Evolutionary conservation across 495 filamentous ascomycete genomes (phyloP).

Genomic region (Aspergillus nidulans): DNA sequence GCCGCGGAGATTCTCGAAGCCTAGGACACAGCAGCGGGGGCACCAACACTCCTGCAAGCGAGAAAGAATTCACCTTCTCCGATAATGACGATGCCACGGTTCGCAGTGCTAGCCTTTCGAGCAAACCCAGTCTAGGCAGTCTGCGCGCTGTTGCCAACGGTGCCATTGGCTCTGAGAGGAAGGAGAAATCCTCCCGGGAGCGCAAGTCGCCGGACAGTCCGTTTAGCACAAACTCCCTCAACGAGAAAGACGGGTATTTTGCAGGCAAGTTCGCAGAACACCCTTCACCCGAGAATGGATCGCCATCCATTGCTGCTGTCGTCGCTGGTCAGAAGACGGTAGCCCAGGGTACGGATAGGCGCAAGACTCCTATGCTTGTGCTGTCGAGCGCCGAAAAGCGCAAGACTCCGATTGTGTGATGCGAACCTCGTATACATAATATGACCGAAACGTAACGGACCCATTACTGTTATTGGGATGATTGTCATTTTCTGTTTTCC

Average conservation of each 20-base stretch:
- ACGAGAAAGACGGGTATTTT: conserved; percentile 56
- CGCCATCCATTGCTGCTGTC: conserved; percentile 44
- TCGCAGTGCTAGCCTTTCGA: conserved; percentile 77
- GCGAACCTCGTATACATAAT: conserved; percentile 30
- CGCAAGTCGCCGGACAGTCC: conserved; percentile 49
- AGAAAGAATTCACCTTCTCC: conserved; percentile 76
- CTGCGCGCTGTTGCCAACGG: conserved; percentile 73
- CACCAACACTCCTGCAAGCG: conserved; percentile 84
- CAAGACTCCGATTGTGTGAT: conserved; percentile 63
- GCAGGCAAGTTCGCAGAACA: conserved; percentile 49
- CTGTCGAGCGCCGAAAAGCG: conserved; percentile 88
- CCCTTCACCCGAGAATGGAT: conserved; percentile 30
- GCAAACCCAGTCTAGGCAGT: conserved; percentile 73
- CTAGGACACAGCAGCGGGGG: conserved; percentile 56
- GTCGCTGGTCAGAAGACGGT: conserved; percentile 44
- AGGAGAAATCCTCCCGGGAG: conserved; percentile 57
- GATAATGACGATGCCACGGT: conserved; percentile 79
- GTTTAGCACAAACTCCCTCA: conserved; percentile 45
- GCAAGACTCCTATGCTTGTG: conserved; percentile 81
- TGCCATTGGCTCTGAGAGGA: conserved; percentile 81
- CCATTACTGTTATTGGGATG: conserved; percentile 15
- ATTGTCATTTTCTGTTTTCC: conserved; percentile 13
- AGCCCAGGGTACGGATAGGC: conserved; percentile 54
- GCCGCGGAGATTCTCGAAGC: conserved; percentile 63
- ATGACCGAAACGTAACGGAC: conserved; percentile 38